Base-by-base conservation (phyloP, 176 grass and related monocot genomes). In the Zizania latifolia region DNA sequence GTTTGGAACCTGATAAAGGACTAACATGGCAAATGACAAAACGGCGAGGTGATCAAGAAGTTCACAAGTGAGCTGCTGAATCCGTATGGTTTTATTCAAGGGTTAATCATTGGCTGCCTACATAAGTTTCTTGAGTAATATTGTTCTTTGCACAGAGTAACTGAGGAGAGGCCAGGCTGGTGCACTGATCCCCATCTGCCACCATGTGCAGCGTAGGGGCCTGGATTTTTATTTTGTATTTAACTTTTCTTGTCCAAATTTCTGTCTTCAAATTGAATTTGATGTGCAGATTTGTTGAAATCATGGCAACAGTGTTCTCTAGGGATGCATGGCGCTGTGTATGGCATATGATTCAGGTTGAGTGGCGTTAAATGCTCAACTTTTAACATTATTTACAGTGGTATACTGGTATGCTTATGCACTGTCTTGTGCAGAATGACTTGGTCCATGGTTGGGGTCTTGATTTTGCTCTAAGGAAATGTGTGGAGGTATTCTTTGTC, bases 271-370 rank as follows among this genome's bases (percentile, higher is more conserved):
- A 24, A 19, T 37, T 58, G 62, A 76, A 32, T 79, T 59, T 65
- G 12, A 41, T 65, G 32, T 79, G 45, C 85, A 99, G 96, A 77
- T 99, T 99, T 60, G 96, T 99, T 71, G 96, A 99, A 84, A 99
- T 99, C 72, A 99, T 99, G 96, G 96, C 96, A 62, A 90, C 96
- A 11, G 96, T 99, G 2, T 99, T 99, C 72, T 99, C 96, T 44
- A 88, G 89, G 74, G 88, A 92, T 88, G 96, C 96, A 84, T 95
- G 96, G 96, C 92, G 92, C 7, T 99, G 96, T 75, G 96, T 99
- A 31, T 99, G 96, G 96, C 92, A 99, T 90, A 99, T 99, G 96
- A 90, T 99, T 88, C 96, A 99, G 92, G 96, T 95, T 32, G 33
- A 27, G 59, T 82, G 26, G 22, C n/a, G n/a, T n/a, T n/a, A 30